Evolutionary conservation across 495 filamentous ascomycete species (phyloP).

Genomic region (Acidomyces sp.): DNA sequence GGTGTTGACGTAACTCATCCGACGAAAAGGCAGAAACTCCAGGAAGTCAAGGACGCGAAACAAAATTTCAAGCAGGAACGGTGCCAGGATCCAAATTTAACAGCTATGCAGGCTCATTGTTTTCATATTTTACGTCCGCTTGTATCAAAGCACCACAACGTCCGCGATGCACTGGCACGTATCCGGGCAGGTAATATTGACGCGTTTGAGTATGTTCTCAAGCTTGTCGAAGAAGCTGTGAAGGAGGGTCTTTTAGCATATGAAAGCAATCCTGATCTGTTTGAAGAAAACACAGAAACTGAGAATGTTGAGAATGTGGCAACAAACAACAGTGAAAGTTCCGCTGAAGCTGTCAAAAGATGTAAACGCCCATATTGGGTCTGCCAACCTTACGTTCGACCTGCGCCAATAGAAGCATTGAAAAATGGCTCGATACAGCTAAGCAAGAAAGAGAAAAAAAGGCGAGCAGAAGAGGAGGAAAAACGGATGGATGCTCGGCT

Average conservation of each 20-base stretch:
- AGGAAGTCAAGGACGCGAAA: constrained; percentile 23
- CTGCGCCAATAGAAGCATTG: constrained; percentile 77
- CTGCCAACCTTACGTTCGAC: constrained; percentile 80
- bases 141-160: constrained; percentile 58
- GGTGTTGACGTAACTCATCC: constrained; percentile 1
- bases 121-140: constrained; percentile 84
- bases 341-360: constrained; percentile 50
- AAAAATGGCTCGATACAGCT: constrained; percentile 61
- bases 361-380: constrained; percentile 82
- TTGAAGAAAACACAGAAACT: constrained; percentile 27
- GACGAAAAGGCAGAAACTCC: constrained; percentile 48
- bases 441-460: constrained; percentile 43
- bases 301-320: constrained; percentile 25
- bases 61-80: constrained; percentile 32
- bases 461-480: constrained; percentile 23
- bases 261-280: constrained; percentile 30
- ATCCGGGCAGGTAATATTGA: constrained; percentile 50
- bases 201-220: constrained; percentile 58
- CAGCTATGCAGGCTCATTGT: constrained; percentile 79
- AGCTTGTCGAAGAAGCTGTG: constrained; percentile 53
- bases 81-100: constrained; percentile 52
- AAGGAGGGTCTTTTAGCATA: constrained; percentile 64
- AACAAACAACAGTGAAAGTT: constrained; percentile 37
- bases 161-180: constrained; percentile 66
- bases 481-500: too few relatives aligned